Evolutionary conservation across 164 flowering plant species (phyloP).

Genomic region (Chloranthus sessilifolius): DNA sequence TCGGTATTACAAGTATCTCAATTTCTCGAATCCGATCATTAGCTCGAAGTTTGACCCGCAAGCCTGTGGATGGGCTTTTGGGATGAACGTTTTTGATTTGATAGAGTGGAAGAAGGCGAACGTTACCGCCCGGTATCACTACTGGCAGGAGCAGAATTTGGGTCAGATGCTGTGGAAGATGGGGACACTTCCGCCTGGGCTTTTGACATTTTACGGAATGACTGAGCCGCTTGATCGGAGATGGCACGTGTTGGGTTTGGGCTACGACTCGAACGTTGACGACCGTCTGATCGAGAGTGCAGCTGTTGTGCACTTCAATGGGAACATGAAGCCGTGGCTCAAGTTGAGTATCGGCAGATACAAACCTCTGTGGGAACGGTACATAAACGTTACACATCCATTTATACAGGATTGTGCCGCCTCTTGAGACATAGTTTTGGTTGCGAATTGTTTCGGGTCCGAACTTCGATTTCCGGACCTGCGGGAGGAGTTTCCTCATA

Average conservation of each 20-base stretch:
- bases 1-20: constrained; percentile 76
- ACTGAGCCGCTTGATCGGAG: constrained; percentile 88
- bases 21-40: constrained; percentile 67
- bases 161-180: constrained; percentile 63
- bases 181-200: constrained; percentile 81
- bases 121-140: constrained; percentile 65
- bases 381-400: constrained; percentile 52
- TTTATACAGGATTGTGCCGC: constrained; percentile 46
- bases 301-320: constrained; percentile 76
- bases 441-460: constrained; percentile 3
- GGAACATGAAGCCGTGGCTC: constrained; percentile 90
- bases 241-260: constrained; percentile 89
- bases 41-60: constrained; percentile 81
- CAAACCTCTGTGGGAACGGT: constrained; percentile 65
- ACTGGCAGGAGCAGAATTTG: constrained; percentile 73
- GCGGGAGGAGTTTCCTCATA: constrained; percentile 7
- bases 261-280: constrained; percentile 64
- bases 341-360: constrained; percentile 60
- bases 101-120: constrained; percentile 67
- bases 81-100: constrained; percentile 86
- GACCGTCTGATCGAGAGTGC: constrained; percentile 71
- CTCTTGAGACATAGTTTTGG: constrained; percentile 27
- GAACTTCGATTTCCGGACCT: constrained; percentile 8
- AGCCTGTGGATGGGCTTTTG: constrained; percentile 89
- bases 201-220: constrained; percentile 70